These are phyloP conservation scores for Dryadomyces quercus-mongolicae DNA, from an alignment of 2,329 filamentous ascomycete genomes.

Conservation along the genomic window DNA sequence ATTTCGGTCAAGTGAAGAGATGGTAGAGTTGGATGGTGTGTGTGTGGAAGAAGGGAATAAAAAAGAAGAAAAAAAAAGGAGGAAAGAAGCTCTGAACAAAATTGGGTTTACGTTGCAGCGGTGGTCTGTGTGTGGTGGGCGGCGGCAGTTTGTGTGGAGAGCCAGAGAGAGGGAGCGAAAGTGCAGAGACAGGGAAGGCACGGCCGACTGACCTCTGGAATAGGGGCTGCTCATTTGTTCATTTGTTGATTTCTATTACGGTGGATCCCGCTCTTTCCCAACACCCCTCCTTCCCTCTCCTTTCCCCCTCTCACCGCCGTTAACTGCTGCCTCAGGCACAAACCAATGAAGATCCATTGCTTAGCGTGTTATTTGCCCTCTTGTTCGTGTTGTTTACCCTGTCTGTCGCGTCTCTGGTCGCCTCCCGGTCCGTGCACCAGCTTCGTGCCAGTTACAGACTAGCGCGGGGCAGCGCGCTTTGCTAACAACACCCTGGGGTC, in stretches of 20 bases:
- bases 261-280: neutral
- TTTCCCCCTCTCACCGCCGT: neutral
- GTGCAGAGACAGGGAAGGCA: neutral
- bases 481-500: too few species aligned
- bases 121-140: neutral
- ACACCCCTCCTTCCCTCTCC: conserved; percentile 5
- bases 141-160: neutral
- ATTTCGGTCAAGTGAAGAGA: neutral
- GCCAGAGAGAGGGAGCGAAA: neutral
- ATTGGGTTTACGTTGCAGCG: neutral
- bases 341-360: neutral
- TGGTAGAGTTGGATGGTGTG: neutral
- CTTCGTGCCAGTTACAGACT: conserved; percentile 7
- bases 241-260: conserved; percentile 1
- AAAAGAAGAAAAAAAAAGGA: conserved; percentile 7
- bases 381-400: conserved; percentile 4
- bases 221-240: conserved; percentile 1
- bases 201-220: neutral
- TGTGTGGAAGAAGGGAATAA: neutral
- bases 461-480: conserved; percentile 5
- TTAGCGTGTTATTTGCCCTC: conserved; percentile 8
- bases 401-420: conserved; percentile 6
- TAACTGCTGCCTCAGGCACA: conserved; percentile 8
- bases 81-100: conserved; percentile 1
- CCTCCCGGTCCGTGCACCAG: conserved; percentile 8